Percentiles rank a stretch among this genome's conserved stretches.
phyloP scores from a whole-genome alignment of 2,329 filamentous ascomycete species.

The Bipolaris sorokiniana region DNA sequence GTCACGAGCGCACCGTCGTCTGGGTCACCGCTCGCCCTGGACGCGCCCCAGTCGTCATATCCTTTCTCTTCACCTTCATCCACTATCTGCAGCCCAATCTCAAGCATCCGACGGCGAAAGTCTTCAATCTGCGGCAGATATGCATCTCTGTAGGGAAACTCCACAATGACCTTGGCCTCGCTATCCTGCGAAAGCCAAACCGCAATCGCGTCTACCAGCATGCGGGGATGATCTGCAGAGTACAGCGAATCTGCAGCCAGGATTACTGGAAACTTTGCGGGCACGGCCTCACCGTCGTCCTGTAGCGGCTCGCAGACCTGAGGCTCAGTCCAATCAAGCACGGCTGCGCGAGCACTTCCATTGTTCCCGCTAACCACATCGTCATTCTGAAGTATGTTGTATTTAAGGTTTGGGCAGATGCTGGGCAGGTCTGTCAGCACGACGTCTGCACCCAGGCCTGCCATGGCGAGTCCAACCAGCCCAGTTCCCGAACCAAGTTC shows the following conservation, averaged over 20 bases:
- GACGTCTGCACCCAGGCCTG: conserved; percentile 70
- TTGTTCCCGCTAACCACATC: conserved; percentile 60
- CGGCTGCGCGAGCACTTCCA: conserved; percentile 65
- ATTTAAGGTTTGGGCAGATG: conserved; percentile 81
- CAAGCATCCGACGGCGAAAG: conserved; percentile 67
- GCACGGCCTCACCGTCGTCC: conserved; percentile 14
- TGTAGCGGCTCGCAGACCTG: conserved; percentile 50
- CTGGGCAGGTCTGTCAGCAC: conserved; percentile 80
- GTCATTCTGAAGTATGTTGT: conserved; percentile 72
- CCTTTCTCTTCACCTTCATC: conserved; percentile 69
- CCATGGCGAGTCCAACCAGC: conserved; percentile 85
- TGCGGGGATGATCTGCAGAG: conserved; percentile 77
- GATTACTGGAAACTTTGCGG: conserved; percentile 62
- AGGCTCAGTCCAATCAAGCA: conserved; percentile 76
- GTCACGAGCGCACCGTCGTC: conserved; percentile 57
- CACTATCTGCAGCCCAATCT: conserved; percentile 59
- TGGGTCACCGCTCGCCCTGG: conserved; percentile 55
- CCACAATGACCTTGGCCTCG: conserved; percentile 73
- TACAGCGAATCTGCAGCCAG: conserved; percentile 89
- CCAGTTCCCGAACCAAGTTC: conserved; percentile 92
- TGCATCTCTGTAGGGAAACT: conserved; percentile 78
- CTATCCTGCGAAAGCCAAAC: conserved; percentile 66
- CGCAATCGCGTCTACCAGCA: conserved; percentile 74
- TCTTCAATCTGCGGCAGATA: conserved; percentile 69
- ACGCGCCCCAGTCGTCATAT: conserved; percentile 73